phyloP scores from a whole-genome alignment of 2,329 filamentous ascomycete species.

The Pochonia chlamydosporia region DNA sequence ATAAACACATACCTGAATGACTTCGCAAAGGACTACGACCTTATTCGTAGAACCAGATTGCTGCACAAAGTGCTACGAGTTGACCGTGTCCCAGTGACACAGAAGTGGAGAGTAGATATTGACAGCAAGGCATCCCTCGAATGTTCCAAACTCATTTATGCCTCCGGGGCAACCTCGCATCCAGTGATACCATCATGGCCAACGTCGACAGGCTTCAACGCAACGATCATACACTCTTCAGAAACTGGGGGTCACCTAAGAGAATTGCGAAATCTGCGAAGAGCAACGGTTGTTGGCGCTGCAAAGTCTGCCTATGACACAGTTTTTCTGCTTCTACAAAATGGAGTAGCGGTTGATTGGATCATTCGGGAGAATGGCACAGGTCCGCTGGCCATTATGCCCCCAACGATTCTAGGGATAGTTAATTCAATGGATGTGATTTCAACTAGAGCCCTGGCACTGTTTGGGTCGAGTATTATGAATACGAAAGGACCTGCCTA shows the following conservation, averaged over 20 bases:
- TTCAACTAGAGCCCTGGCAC: conserved; percentile 17
- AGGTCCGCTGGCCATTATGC: conserved; percentile 25
- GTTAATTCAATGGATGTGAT: conserved; percentile 21
- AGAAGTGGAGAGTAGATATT: conserved; percentile 19
- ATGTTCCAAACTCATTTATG: conserved; percentile 18
- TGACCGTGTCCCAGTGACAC: not conserved
- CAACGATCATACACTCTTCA: conserved; percentile 22
- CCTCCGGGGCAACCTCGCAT: conserved; percentile 16
- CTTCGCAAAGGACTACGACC: conserved; percentile 17
- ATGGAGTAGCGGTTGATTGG: conserved; percentile 25
- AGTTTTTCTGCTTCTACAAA: conserved; percentile 22
- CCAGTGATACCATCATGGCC: conserved; percentile 17
- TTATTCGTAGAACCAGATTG: not conserved
- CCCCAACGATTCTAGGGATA: conserved; percentile 18
- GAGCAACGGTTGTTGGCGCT: conserved; percentile 23
- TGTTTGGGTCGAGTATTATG: conserved; percentile 24
- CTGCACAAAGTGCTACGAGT: not conserved
- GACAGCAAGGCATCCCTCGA: conserved; percentile 11
- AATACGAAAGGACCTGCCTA: conserved; percentile 18
- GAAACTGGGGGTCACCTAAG: conserved; percentile 11
- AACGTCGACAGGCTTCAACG: conserved; percentile 13
- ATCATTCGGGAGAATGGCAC: conserved; percentile 24
- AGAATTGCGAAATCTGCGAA: not conserved
- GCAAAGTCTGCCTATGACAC: conserved; percentile 28
- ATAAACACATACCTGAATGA: conserved; percentile 22